Evolutionary conservation across 2,329 filamentous ascomycete genomes (phyloP).

Genomic region (Paecilomyces niveus): DNA sequence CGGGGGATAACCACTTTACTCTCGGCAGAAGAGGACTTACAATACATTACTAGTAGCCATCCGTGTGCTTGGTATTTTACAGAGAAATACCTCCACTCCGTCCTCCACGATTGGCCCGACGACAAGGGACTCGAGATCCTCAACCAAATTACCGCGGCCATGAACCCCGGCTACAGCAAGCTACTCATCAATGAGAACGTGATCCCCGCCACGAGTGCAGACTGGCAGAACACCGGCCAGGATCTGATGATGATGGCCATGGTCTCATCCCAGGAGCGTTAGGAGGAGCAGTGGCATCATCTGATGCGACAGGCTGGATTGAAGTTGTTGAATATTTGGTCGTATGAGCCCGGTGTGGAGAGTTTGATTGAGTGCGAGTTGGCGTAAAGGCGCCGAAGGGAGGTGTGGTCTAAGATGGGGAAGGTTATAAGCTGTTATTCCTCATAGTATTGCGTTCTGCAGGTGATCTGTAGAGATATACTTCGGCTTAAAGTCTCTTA

Average conservation of each 20-base stretch:
- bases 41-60: no score
- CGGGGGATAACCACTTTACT: no score
- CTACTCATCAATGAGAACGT: constrained; percentile 25
- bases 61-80: no score
- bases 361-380: background rate
- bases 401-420: no score
- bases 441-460: no score
- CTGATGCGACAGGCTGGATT: constrained; percentile 13
- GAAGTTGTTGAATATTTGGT: constrained; percentile 1
- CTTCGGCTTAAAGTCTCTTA: no score
- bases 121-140: constrained; percentile 25
- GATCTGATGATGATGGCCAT: constrained; percentile 16
- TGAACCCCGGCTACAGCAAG: constrained; percentile 22
- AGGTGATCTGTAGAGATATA: no score
- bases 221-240: constrained; percentile 34
- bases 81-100: constrained; percentile 19
- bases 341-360: background rate
- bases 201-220: constrained; percentile 19
- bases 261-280: constrained; percentile 13
- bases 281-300: constrained; percentile 13
- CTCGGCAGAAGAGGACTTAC: no score
- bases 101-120: constrained; percentile 33
- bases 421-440: no score
- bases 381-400: background rate
- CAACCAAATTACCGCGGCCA: constrained; percentile 12